These are phyloP conservation scores for Saprolegnia parasitica DNA, from an alignment of 352 stramenopile species.

Conservation along the genomic window DNA sequence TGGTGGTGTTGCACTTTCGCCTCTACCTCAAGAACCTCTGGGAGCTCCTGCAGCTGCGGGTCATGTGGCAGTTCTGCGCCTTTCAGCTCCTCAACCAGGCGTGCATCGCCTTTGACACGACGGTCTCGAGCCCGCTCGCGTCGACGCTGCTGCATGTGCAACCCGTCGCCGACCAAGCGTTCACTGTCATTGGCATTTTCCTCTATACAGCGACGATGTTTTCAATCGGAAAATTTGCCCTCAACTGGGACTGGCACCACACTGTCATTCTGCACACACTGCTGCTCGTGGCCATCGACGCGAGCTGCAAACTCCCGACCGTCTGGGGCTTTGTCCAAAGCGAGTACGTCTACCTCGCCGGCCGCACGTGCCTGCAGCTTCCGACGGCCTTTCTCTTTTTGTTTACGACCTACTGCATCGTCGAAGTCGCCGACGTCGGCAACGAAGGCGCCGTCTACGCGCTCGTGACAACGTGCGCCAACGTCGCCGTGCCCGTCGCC, in stretches of 20 bases:
- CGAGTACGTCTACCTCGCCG: conserved; percentile 57
- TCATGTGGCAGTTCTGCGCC: conserved; percentile 34
- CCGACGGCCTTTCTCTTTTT: conserved; percentile 47
- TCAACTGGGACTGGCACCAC: conserved; percentile 48
- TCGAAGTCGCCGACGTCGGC: conserved; percentile 30
- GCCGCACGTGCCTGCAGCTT: conserved; percentile 45
- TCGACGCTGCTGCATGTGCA: conserved; percentile 30
- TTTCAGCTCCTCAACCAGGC: conserved; percentile 36
- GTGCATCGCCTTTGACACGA: conserved; percentile 27
- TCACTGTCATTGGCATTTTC: conserved; percentile 36
- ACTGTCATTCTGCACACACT: conserved; percentile 41
- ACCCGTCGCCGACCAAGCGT: conserved; percentile 19
- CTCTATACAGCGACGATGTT: conserved; percentile 34
- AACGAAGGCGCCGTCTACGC: conserved; percentile 16
- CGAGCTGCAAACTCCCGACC: conserved; percentile 46
- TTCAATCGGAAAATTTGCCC: conserved; percentile 36
- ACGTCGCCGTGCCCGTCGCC: background rate
- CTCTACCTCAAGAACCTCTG: conserved; percentile 40
- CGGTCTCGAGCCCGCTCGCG: conserved; percentile 28
- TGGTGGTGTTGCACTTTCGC: conserved; percentile 30
- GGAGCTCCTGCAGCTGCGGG: conserved; percentile 34
- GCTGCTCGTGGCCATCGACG: conserved; percentile 38
- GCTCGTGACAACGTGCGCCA: background rate
- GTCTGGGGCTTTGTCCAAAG: conserved; percentile 49
- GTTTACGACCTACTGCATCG: conserved; percentile 46